Percentiles rank a stretch among this genome's conserved stretches.
These are phyloP conservation scores for Bothia castanella DNA, from an alignment of 1,284 basidiomycete species.

Conservation along the genomic window DNA sequence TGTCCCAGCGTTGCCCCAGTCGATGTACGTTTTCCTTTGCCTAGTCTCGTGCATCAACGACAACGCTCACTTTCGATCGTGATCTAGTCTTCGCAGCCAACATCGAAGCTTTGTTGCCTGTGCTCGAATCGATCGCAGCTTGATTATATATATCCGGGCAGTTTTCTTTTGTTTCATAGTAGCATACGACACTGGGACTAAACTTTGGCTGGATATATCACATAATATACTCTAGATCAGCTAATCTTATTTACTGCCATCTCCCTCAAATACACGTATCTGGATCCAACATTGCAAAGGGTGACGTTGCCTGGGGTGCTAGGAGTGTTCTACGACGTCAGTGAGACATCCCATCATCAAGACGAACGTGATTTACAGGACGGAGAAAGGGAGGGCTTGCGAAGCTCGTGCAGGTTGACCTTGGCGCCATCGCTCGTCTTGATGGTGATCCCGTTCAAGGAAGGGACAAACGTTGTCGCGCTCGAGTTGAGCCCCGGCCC, in stretches of 20 bases:
- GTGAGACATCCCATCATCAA: not conserved
- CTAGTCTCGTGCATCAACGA: not conserved
- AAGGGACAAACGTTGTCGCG: constrained; percentile 26
- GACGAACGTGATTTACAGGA: constrained; percentile 16
- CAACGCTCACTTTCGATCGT: not conserved
- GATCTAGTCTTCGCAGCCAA: constrained; percentile 23
- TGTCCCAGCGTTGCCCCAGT: constrained; percentile 21
- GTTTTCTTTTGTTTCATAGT: not conserved
- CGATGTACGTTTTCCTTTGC: constrained; percentile 10
- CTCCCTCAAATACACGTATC: no score
- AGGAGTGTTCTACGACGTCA: constrained; percentile 3
- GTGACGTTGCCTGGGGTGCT: constrained; percentile 28
- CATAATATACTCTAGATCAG: not conserved
- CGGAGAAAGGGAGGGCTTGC: constrained; percentile 24
- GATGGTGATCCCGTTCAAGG: constrained; percentile 16
- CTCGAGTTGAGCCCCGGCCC: constrained; percentile 20
- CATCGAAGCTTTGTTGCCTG: constrained; percentile 25
- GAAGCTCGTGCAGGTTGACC: constrained; percentile 9
- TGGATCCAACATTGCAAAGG: constrained; percentile 29
- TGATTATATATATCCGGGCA: no score
- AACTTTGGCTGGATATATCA: not conserved
- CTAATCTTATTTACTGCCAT: no score
- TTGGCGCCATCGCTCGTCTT: constrained; percentile 23
- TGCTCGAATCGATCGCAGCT: constrained; percentile 28
- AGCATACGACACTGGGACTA: not conserved